Conservation (phyloP, 192 early-diverging fungal species). For the Umbelopsis sp. region DNA sequence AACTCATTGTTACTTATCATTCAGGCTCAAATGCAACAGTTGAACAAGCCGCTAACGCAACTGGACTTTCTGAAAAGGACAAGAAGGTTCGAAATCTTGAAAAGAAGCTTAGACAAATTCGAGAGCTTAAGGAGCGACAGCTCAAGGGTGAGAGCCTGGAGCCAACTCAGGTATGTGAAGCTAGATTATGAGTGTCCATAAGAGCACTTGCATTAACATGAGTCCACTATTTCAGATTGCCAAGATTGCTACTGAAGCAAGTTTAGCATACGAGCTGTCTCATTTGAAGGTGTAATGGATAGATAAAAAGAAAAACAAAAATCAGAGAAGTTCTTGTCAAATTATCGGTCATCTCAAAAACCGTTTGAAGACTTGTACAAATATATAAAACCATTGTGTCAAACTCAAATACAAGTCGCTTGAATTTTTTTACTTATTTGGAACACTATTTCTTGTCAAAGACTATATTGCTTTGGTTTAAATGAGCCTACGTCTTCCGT, state of each 20-base stretch:
- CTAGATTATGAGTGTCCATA: not conserved
- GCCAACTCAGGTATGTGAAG: conserved; percentile 66
- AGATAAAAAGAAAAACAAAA: not conserved
- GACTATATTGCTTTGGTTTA: no score
- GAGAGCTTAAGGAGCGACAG: conserved; percentile 78
- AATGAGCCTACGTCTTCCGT: no score
- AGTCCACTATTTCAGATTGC: not conserved
- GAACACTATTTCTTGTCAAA: no score
- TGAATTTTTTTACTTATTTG: no score
- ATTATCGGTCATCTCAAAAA: no score
- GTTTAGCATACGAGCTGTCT: conserved; percentile 1
- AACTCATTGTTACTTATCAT: not conserved
- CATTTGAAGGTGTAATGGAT: conserved; percentile 14
- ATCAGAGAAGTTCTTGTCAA: no score
- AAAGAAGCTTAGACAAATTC: conserved; percentile 94
- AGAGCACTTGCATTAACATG: not conserved
- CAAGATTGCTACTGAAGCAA: conserved; percentile 10
- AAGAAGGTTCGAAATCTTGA: conserved; percentile 87
- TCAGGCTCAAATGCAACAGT: conserved; percentile 26
- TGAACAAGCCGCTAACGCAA: conserved; percentile 28
- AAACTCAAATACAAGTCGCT: no score
- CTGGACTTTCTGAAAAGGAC: conserved; percentile 65
- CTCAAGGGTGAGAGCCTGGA: conserved; percentile 80
- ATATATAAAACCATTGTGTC: no score
- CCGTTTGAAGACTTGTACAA: no score